phyloP scores from a whole-genome alignment of 2,329 filamentous ascomycete genomes.

The Xylariaceae sp. region DNA sequence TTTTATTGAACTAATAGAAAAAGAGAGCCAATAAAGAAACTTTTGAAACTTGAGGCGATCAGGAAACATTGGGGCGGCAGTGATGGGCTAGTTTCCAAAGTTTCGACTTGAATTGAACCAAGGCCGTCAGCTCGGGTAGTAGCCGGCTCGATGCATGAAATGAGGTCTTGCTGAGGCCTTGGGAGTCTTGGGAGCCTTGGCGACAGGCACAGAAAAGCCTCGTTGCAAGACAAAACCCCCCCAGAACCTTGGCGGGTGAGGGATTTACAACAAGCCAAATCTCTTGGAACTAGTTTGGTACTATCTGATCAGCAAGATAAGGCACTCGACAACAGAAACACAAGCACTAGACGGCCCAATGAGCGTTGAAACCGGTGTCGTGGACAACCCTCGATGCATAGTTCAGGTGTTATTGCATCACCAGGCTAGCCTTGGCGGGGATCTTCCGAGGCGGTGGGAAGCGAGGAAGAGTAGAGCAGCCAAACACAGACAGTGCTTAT shows the following conservation, averaged over 20 bases:
- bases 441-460: slow-evolving; percentile 9
- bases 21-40: no score
- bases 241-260: slow-evolving; percentile 4
- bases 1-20: no score
- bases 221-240: background rate
- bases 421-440: slow-evolving; percentile 6
- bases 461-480: background rate
- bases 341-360: no score
- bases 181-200: slow-evolving; percentile 10
- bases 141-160: slow-evolving; percentile 12
- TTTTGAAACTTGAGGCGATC: no score
- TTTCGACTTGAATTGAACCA: background rate
- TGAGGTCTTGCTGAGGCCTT: slow-evolving; percentile 3
- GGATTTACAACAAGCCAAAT: slow-evolving; percentile 12
- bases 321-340: background rate
- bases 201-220: slow-evolving; percentile 9
- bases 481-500: background rate
- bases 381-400: slow-evolving; percentile 5
- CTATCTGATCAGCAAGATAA: slow-evolving; percentile 4
- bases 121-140: slow-evolving; percentile 3
- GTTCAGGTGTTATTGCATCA: slow-evolving; percentile 10
- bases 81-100: no score
- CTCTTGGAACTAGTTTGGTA: slow-evolving; percentile 3
- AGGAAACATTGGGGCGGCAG: no score
- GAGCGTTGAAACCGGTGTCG: no score